These are phyloP conservation scores for Vaccinium myrtillus DNA, from an alignment of 148 eudicot genomes.

Conservation along the genomic window DNA sequence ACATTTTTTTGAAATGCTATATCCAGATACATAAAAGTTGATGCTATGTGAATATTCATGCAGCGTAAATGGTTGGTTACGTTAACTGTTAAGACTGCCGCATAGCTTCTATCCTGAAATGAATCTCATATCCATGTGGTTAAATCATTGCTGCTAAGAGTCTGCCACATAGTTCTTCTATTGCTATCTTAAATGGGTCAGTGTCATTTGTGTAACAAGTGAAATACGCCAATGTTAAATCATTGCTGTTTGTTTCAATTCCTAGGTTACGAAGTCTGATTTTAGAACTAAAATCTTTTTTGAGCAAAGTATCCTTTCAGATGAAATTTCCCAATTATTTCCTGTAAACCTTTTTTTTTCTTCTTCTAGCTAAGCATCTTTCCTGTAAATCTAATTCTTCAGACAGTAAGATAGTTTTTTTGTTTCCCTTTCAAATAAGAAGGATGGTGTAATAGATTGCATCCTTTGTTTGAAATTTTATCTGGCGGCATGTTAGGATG, in stretches of 20 bases:
- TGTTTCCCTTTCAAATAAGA: neutral
- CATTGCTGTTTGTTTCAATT: neutral
- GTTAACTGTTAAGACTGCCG: neutral
- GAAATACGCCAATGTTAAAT: neutral
- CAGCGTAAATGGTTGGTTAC: neutral
- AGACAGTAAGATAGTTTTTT: neutral
- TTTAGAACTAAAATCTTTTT: neutral
- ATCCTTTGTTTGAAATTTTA: neutral
- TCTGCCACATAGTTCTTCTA: neutral
- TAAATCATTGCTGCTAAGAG: neutral
- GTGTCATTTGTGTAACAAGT: neutral
- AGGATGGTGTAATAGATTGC: neutral
- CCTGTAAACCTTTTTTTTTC: neutral
- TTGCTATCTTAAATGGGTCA: neutral
- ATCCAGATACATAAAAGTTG: neutral
- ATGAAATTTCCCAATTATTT: conserved; percentile 2
- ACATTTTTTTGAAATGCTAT: neutral
- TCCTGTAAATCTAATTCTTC: neutral
- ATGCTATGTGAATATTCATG: neutral
- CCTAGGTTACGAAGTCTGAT: neutral
- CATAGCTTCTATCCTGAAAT: neutral
- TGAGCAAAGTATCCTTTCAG: neutral
- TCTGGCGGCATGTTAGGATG: neutral
- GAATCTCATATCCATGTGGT: neutral
- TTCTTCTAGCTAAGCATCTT: neutral